Conservation (phyloP, 2,329 filamentous ascomycete species). For the Diaporthe ampelina region DNA sequence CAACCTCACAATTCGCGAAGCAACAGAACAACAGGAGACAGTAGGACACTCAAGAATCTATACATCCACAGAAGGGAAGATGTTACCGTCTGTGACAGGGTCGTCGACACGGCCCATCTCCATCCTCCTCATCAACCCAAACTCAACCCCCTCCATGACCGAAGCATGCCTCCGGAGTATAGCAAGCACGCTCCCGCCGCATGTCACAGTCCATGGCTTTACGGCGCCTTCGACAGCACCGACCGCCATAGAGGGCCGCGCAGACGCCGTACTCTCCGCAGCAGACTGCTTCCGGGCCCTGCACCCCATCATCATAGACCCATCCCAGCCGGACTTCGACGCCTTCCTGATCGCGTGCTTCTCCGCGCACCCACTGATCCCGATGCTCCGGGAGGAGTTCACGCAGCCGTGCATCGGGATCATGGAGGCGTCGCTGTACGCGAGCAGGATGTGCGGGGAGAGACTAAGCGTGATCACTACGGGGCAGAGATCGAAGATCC, state of each 20-base stretch:
- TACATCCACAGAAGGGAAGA: not conserved
- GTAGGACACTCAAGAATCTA: not conserved
- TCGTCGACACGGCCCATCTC: conserved; percentile 44
- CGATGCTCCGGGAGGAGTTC: conserved; percentile 61
- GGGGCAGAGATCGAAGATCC: conserved; percentile 54
- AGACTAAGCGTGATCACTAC: conserved; percentile 61
- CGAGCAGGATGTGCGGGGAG: conserved; percentile 63
- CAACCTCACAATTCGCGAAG: not conserved
- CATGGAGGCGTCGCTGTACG: conserved; percentile 64
- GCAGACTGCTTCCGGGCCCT: conserved; percentile 62
- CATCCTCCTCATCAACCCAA: conserved; percentile 74
- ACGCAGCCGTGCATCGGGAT: conserved; percentile 61
- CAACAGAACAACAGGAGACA: not conserved
- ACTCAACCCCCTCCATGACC: conserved; percentile 71
- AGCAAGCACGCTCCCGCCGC: conserved; percentile 57
- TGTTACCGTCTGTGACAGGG: conserved; percentile 36
- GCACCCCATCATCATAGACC: conserved; percentile 53
- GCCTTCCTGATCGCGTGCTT: conserved; percentile 65
- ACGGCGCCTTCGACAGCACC: conserved; percentile 63
- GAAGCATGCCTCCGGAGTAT: conserved; percentile 61
- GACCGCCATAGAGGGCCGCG: conserved; percentile 63
- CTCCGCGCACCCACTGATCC: conserved; percentile 61
- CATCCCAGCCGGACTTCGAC: conserved; percentile 52
- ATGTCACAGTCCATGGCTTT: conserved; percentile 63
- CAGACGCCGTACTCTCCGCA: conserved; percentile 64